A percentile compares a stretch with the other conserved stretches of the same genome.
Evolutionary conservation across 225 moss, liverwort and hornwort species (phyloP).

Genomic region (Bryum argenteum): DNA sequence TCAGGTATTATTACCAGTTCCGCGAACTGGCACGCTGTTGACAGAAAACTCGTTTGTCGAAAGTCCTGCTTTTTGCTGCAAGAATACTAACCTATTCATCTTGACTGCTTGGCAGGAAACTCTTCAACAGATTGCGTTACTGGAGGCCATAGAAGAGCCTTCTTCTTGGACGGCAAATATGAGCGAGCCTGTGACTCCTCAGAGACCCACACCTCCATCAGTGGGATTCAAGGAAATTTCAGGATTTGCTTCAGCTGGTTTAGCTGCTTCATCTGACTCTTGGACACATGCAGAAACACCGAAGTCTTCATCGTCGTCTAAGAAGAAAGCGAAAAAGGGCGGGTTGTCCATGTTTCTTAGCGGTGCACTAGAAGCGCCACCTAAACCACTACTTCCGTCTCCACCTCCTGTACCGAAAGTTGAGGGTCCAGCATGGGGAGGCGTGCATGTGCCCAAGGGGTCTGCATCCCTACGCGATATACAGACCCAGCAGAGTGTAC

Average conservation of each 20-base stretch:
- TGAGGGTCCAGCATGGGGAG: constrained; percentile 94
- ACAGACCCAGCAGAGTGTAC: constrained; percentile 79
- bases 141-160: constrained; percentile 36
- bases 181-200: constrained; percentile 26
- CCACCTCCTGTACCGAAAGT: constrained; percentile 69
- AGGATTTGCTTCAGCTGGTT: constrained; percentile 53
- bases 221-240: constrained; percentile 54
- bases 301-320: constrained; percentile 42
- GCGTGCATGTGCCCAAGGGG: constrained; percentile 57
- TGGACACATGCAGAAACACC: constrained; percentile 34
- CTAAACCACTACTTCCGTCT: constrained; percentile 48
- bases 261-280: constrained; percentile 37
- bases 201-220: constrained; percentile 23
- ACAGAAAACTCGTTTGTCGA: not conserved
- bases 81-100: constrained; percentile 11
- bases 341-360: constrained; percentile 95
- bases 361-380: constrained; percentile 81
- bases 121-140: constrained; percentile 41
- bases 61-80: constrained; percentile 11
- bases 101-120: constrained; percentile 43
- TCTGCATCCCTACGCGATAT: constrained; percentile 77
- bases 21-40: not conserved
- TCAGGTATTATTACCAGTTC: constrained; percentile 35
- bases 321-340: constrained; percentile 76
- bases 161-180: constrained; percentile 18